Base-by-base conservation (phyloP, 768 basidiomycete genomes). In the Pisolithus marmoratus region DNA sequence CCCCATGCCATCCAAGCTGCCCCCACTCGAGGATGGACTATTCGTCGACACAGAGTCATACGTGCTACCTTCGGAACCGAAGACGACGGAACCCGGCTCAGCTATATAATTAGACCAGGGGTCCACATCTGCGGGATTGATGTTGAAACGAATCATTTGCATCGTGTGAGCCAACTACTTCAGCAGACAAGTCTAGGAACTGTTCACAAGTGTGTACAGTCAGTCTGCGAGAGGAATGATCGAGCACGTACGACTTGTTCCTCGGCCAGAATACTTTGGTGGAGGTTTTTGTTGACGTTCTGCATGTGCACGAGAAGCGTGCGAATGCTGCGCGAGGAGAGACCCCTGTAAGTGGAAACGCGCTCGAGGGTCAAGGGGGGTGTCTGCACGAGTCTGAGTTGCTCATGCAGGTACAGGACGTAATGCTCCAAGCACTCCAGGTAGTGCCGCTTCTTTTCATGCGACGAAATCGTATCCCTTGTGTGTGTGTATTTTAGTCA, bases 381-480 rank as follows among this genome's bases (percentile, higher is more conserved):
- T 0, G 72, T 66, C 15, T 79, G 78, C 11, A 82, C 62, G 43
- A 79, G 74, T 0, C 69, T 69, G 38, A 85, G 70, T 51, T 84
- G 82, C 26, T 85, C 74, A 55, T 85, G 84, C 11, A 87, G 70
- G 58, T 80, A 86, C 26, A 75, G 61, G 14, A 87, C 78, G 62
- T 87, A 89, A 52, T 84, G 78, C 57, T 89, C 86, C 7, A 89
- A 66, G 56, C 83, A 85, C 58, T 85, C 84, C 22, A 88, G 74
- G 59, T 88, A 87, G 58, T 83, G 76, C 2, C 86, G 70, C 58
- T 87, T 87, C 60, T 87, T 87, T 60, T 88, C 86, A 58, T 89
- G 86, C 6, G 85, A 86, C 3, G 86, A 83, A 50, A 89, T 87
- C n/a, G 75, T 74, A 47, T 87, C 86, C 1, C 84, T 85, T 50